Conservation (phyloP, 2,329 filamentous ascomycete species). For the Fusarium mundagurra region DNA sequence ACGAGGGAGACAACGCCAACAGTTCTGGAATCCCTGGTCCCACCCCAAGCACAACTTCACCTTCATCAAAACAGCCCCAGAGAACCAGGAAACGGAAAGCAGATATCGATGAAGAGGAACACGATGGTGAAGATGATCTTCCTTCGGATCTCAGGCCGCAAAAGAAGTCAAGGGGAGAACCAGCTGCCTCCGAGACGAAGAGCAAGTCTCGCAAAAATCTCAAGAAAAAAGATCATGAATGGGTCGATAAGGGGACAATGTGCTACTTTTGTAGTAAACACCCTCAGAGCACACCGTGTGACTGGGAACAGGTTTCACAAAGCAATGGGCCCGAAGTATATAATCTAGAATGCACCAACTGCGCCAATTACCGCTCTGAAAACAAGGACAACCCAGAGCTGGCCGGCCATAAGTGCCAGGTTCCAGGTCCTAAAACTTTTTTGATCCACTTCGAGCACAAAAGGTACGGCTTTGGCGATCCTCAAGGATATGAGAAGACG, state of each 20-base stretch:
- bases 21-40: background rate
- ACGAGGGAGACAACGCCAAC: background rate
- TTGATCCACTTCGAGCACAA: slow-evolving; percentile 3
- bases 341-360: slow-evolving; percentile 29
- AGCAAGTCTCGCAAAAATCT: background rate
- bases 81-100: background rate
- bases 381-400: background rate
- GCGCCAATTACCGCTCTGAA: slow-evolving; percentile 27
- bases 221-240: background rate
- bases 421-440: background rate
- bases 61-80: background rate
- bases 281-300: background rate
- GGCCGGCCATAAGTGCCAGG: slow-evolving; percentile 10
- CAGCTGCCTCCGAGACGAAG: background rate
- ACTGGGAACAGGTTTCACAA: background rate
- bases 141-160: background rate
- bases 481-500: background rate
- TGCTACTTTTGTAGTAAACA: slow-evolving; percentile 24
- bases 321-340: background rate
- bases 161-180: background rate
- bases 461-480: slow-evolving; percentile 21
- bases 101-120: background rate
- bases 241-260: background rate
- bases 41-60: background rate
- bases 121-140: background rate